Evolutionary conservation across 805 yeast genomes (phyloP), one percentile per base, ranked within the genome.

Genomic region (Yamadazyma kitorensis): DNA sequence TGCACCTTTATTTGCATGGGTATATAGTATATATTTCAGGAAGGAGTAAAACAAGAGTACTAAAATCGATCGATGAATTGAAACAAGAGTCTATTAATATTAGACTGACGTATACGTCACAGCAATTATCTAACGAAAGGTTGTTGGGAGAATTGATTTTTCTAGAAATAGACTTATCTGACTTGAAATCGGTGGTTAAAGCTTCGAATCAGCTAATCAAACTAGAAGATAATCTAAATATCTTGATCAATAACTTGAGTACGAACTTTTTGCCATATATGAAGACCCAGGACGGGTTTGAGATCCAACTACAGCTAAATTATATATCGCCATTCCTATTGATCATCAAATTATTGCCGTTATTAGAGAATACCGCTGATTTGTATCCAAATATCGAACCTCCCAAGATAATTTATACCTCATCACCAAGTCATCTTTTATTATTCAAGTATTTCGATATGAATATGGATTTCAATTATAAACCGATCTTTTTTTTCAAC

Each of bases 1-100:
- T 85, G 16, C 89, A 85, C 49, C 67, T 86, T 5, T 85, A 81
- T 49, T 63, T 84, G 32, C 95, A 86, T 55, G 96, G 96, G 0
- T 83, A 74, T 52, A 64, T 70, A 6, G 80, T 86, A 3, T 86
- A 86, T 51, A 64, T 86, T 23, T 86, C 84, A 3, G 91, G 94
- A 4, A 62, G 95, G 44, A 78, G 74, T 44, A 64, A 61, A 27
- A 59, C 69, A 10, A 66, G 82, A 38, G 80, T 82, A 4, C 57
- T 62, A 27, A 70, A 68, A 27, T 80, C 87, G 1, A 76, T 82
- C 12, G 61, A 63, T 23, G 78, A 76, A 15, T 59, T 86, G 11
- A 59, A 66, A 18, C 54, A 58, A 15, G 82, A 81, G 45, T 89
- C 91, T 0, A 41, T 48, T 16, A 52, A 22, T 13, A 32, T 53